Evolutionary conservation across 2,329 filamentous ascomycete genomes (phyloP), one percentile per base, ranked within the genome.

Genomic region (Nemania serpens): DNA sequence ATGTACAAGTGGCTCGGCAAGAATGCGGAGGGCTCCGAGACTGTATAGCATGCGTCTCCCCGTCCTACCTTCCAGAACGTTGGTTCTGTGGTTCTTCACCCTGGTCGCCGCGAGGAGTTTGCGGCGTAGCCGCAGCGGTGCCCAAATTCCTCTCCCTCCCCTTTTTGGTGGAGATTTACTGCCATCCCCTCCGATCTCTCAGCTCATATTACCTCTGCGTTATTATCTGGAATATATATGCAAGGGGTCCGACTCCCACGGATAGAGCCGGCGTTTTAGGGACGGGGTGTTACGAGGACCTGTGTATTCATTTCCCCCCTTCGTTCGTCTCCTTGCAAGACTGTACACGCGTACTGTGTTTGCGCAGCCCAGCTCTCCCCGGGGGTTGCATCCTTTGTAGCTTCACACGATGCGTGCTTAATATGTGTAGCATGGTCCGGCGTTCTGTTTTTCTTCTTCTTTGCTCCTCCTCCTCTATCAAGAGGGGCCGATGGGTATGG

Each of bases 1-100:
- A 86, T 88, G 81, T 77, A 81, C 66, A 86, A 86, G 69, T 87
- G 84, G 83, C 80, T 87, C 41, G 68, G 78, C 10, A 86, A 86
- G 73, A 58, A 61, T 13, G 79, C 82, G 75, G 76, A 80, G 33
- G 77, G 77, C 22, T 71, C 78, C 15, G 80, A 82, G 59, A 68
- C 68, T n/a, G 62, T 63, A 37, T 76, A 63, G 53, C 10, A 9
- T 18, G 22, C 17, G 34, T n/a, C 34, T 18, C 42, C 42, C 12
- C 33, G 9, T 34, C 2, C 13, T 29, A 12, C 41, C 37, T 5
- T 11, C 45, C 11, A 34, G 5, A 2, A 51, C 2, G 15, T 1
- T 25, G 2, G 6, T 18, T 43, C 9, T 12, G n/a, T 5, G 3
- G 48, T 11, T 5, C 9, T 5, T 12, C 15, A 29, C 46, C 34